Evolutionary conservation across 1,284 basidiomycete genomes (phyloP).

Genomic region (Trichosporon coremiiforme): DNA sequence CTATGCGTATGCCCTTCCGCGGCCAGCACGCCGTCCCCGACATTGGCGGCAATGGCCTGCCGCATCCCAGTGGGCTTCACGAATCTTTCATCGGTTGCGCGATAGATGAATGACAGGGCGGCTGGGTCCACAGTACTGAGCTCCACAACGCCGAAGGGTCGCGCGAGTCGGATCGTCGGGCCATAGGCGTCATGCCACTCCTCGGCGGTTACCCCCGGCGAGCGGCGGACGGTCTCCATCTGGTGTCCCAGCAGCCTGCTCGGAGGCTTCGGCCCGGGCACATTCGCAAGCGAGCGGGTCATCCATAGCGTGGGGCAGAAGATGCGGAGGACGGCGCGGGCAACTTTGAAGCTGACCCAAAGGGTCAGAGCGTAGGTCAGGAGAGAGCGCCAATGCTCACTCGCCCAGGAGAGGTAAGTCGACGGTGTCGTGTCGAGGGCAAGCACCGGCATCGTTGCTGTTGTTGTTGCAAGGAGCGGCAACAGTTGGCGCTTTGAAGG

Average conservation of each 20-base stretch:
- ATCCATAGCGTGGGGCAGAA: conserved; percentile 8
- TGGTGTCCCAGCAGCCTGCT: background rate
- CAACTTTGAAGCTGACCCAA: background rate
- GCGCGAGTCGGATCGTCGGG: background rate
- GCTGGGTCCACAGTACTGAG: conserved; percentile 9
- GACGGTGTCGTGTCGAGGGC: background rate
- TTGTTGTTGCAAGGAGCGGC: background rate
- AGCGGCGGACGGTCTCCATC: conserved; percentile 4
- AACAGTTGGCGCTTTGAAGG: background rate
- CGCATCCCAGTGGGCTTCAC: background rate
- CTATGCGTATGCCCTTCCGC: conserved; percentile 60
- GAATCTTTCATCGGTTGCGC: conserved; percentile 2
- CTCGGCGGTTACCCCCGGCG: background rate
- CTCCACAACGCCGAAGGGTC: background rate
- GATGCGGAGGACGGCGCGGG: background rate
- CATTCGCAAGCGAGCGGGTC: background rate
- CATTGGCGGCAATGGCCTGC: conserved; percentile 5
- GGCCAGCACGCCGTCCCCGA: conserved; percentile 34
- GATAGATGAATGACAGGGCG: conserved; percentile 1
- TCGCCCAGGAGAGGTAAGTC: background rate
- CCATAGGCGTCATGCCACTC: conserved; percentile 7
- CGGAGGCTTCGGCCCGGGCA: background rate
- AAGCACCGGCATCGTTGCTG: background rate
- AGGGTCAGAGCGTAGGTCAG: background rate
- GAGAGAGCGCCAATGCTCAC: background rate